Evolutionary conservation across 106 monocot genomes (phyloP).

Genomic region (Dendrobium huoshanense): DNA sequence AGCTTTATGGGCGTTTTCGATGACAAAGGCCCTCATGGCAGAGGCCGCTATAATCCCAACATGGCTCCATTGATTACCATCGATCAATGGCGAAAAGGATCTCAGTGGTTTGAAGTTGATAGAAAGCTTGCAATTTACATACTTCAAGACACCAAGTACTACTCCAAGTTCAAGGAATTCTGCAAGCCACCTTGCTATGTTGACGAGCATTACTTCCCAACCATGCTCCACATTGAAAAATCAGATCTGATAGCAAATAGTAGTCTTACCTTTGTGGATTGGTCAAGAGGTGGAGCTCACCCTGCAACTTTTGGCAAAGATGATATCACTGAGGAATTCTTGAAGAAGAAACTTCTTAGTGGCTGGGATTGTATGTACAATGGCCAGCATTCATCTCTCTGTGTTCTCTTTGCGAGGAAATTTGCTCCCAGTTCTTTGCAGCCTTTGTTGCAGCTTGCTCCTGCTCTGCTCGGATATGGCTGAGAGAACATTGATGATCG

Average conservation of each 20-base stretch:
- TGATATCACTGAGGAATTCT: conserved; percentile 30
- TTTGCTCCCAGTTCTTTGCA: conserved; percentile 50
- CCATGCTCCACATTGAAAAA: conserved; percentile 47
- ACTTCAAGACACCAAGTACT: conserved; percentile 41
- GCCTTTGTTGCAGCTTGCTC: conserved; percentile 29
- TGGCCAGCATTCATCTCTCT: conserved; percentile 17
- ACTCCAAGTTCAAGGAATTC: conserved; percentile 41
- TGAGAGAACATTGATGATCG: background rate
- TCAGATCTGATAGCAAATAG: conserved; percentile 36
- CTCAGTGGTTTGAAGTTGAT: conserved; percentile 66
- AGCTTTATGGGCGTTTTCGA: conserved; percentile 45
- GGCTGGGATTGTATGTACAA: conserved; percentile 30
- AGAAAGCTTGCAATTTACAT: conserved; percentile 31
- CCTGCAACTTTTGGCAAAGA: conserved; percentile 41
- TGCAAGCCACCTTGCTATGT: conserved; percentile 54
- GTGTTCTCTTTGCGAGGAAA: conserved; percentile 54
- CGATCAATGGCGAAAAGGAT: conserved; percentile 58
- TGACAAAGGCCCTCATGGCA: conserved; percentile 33
- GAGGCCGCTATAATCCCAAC: conserved; percentile 40
- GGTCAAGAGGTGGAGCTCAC: conserved; percentile 61
- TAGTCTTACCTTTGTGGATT: conserved; percentile 36
- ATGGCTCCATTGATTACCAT: conserved; percentile 48
- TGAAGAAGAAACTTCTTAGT: conserved; percentile 26
- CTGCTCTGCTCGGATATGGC: conserved; percentile 14
- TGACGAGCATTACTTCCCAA: conserved; percentile 78